Evolutionary conservation across 208 protist species (phyloP), one percentile per base, ranked within the genome.

Genomic region (Trypanosoma platydactyli): DNA sequence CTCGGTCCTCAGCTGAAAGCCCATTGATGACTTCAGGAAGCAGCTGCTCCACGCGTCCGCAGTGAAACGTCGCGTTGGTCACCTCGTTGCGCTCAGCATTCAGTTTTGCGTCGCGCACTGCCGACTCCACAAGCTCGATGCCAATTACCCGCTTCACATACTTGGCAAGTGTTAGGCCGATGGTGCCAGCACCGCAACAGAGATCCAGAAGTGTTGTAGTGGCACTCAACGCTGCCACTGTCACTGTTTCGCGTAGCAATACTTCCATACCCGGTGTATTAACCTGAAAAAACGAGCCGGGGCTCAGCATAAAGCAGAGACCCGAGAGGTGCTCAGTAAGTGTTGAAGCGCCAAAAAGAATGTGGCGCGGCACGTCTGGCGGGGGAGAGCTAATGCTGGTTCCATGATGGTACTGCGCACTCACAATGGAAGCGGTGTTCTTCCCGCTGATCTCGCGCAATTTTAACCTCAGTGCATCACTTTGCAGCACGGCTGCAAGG

Each of bases 151-250:
- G 69, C 55, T 86, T 77, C 25, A 97, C 95, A 52, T 88, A 69
- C 46, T 57, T 60, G 3, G 91, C 77, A 22, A 98, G 77, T 15
- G 77, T 87, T 16, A 97, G 73, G 6, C 97, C 97, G 65, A 99
- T 98, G 11, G 96, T 98, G 20, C 97, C 97, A 3, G 95, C 98
- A 22, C 97, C 97, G 66, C 95, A 98, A 73, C 97, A 99, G 46
- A 99, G 79, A 73, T 99, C 97, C 15, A 98, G 76, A n/a, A 98
- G 81, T 15, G 86, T 85, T 24, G 84, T 94, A 41, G 82, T 44
- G 18, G 73, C 11, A 13, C 20, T 72, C 5, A 94, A 74, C 45
- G 80, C 77, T 13, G 88, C 89, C 27, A 84, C 78, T 25, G 86
- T 77, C 20, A 62, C 58, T 27, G 97, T 81, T 54, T 86, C 87